Evolutionary conservation across 371 early-diverging fungal species (phyloP), one percentile per base, ranked within the genome.

Genomic region (Mortierella sp.): DNA sequence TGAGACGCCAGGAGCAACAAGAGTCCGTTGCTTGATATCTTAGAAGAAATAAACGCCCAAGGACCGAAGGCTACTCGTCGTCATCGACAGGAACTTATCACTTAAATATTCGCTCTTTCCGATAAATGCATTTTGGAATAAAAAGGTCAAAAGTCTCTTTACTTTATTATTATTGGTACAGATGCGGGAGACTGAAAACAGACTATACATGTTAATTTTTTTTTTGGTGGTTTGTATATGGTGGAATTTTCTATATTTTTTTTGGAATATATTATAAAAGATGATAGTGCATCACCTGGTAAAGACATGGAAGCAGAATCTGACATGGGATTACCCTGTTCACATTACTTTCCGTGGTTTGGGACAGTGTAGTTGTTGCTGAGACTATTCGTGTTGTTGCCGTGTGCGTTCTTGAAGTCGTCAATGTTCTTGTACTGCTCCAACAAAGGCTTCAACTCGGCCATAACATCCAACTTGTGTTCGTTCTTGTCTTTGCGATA

Each of bases 401-500:
- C 70, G 51, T 74, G 74, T 0, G 75, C 70, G 37, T 23, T 86
- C 87, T 88, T 93, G 75, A 96, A 95, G 66, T 94, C 95, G 42
- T 92, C 89, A 40, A 90, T 84, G 40, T 83, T 83, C 86, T 92
- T 90, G 88, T 89, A 94, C 72, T 88, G 86, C 49, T 80, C 84
- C 63, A 96, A 74, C 19, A 89, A 83, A 34, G 85, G 81, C 63
- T 86, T 86, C 75, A 96, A 82, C 51, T 90, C 91, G 5, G 86
- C 83, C 65, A 86, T 82, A 7, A 95, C 88, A 69, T 88, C 89
- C 37, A 95, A 73, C 61, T 93, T 90, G 76, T 90, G 87, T 75
- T 87, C 90, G 65, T 69, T 82, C 85, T 93, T 94, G 78, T 95
- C 95, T 86, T 95, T 93, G 78, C 97, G 93, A 83, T 95, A 98